Base-by-base conservation (phyloP, 2,329 filamentous ascomycete genomes). In the Exophiala xenobiotica region DNA sequence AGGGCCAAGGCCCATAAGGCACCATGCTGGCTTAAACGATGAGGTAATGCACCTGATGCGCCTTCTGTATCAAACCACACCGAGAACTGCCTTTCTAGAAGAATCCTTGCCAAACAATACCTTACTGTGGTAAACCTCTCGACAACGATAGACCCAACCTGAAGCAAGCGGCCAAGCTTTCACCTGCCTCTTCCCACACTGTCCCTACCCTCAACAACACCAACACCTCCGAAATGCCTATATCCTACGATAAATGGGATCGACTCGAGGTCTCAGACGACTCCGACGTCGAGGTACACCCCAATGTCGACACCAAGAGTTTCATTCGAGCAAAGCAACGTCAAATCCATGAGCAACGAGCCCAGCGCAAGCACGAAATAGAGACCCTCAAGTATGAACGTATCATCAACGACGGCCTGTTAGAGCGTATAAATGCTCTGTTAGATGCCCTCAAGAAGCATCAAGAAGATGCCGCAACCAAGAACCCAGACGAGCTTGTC, bases 291-390 rank as follows among this genome's bases (percentile, higher is more conserved):
- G 93, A 99, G 74, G 93, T 97, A 45, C 93, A 99, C 72, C 93
- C 93, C 54, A 99, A 99, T 68, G 93, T 99, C 68, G 93, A 99
- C 76, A 99, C 99, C 72, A 83, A 87, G 45, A 97, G 92, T 55
- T 99, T 99, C 72, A 99, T 99, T 70, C 89, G 92, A 60, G 95
- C 93, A 60, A 99, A 99, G 74, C 93, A 97, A 75, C 87, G 85
- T 63, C 91, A 99, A 74, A 99, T 99, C 64, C 93, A 99, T 70
- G 84, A 91, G 66, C 87, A 96, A 68, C 86, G 93, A 49, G 78
- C 85, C 61, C 87, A 95, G 65, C 86, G 93, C 51, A 89, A 87
- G 68, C 84, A 88, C 63, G 86, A 95, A 65, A 97, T 99, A 68
- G 85, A 88, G 64, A 93, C 90, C 5, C 79, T 93, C 62, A 92